Evolutionary conservation across 2,329 filamentous ascomycete species (phyloP).

Genomic region (Scedosporium boydii): DNA sequence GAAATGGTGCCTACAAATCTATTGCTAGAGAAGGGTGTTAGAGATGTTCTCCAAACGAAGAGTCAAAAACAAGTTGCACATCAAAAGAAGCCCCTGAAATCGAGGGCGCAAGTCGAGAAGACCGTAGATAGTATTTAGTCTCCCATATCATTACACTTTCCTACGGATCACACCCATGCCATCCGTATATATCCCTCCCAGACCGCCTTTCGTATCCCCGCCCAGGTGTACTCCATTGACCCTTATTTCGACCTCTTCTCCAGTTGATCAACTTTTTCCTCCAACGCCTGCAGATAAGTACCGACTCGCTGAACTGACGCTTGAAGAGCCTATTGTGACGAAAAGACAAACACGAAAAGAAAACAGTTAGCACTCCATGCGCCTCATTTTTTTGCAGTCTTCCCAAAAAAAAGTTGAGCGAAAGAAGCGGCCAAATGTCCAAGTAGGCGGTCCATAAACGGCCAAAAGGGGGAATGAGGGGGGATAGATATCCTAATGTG

Average conservation of each 20-base stretch:
- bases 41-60: too few species aligned
- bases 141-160: not conserved
- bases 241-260: conserved; percentile 53
- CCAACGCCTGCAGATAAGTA: conserved; percentile 64
- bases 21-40: too few species aligned
- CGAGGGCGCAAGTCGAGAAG: not conserved
- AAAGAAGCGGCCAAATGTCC: not conserved
- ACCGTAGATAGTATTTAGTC: not conserved
- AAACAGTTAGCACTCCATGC: conserved; percentile 3
- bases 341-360: not conserved
- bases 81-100: too few species aligned
- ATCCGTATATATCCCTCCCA: not conserved
- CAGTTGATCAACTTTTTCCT: conserved; percentile 61
- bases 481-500: not conserved
- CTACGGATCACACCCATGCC: not conserved
- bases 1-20: too few species aligned
- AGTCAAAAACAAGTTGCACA: too few species aligned
- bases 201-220: not conserved
- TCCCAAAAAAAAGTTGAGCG: not conserved
- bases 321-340: conserved; percentile 57
- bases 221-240: conserved; percentile 4
- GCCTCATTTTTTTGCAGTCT: not conserved
- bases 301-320: conserved; percentile 70
- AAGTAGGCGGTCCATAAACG: not conserved
- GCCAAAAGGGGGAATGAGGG: not conserved